Percentiles rank a stretch among this genome's conserved stretches.
These are phyloP conservation scores for Hura crepitans DNA, from an alignment of 441 rosid species.

Conservation along the genomic window DNA sequence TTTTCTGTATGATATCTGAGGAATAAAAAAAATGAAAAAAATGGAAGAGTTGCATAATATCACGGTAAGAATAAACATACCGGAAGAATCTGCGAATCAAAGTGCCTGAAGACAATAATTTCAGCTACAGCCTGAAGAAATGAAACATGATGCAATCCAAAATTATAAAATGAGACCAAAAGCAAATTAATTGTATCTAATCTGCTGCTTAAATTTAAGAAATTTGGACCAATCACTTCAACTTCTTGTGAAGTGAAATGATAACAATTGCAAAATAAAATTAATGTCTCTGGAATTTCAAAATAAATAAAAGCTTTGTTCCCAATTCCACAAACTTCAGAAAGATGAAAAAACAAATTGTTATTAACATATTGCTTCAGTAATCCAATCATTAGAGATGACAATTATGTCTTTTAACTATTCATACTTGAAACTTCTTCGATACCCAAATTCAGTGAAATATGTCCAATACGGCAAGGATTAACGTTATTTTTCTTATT, in stretches of 20 bases:
- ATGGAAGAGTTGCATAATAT: not conserved
- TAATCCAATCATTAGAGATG: not conserved
- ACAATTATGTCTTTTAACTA: not conserved
- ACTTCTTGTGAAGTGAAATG: not conserved
- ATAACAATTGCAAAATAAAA: not conserved
- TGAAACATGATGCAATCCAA: not conserved
- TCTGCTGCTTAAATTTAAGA: not conserved
- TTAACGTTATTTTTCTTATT: not conserved
- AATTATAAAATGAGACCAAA: not conserved
- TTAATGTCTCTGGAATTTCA: not conserved
- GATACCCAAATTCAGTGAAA: not conserved
- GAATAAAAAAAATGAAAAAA: not conserved
- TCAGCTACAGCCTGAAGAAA: conserved; percentile 83
- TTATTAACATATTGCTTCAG: not conserved
- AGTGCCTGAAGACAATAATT: conserved; percentile 63
- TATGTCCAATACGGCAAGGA: not conserved
- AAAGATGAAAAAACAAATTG: not conserved
- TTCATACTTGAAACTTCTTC: not conserved
- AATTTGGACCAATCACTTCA: not conserved
- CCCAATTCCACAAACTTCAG: not conserved
- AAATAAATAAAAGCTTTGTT: not conserved
- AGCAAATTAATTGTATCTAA: not conserved
- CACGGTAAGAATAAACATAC: conserved; percentile 39
- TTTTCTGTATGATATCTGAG: not conserved
- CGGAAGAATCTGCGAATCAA: conserved; percentile 52